Conservation (phyloP, 2,329 filamentous ascomycete species). For the Aureobasidium sp. region DNA sequence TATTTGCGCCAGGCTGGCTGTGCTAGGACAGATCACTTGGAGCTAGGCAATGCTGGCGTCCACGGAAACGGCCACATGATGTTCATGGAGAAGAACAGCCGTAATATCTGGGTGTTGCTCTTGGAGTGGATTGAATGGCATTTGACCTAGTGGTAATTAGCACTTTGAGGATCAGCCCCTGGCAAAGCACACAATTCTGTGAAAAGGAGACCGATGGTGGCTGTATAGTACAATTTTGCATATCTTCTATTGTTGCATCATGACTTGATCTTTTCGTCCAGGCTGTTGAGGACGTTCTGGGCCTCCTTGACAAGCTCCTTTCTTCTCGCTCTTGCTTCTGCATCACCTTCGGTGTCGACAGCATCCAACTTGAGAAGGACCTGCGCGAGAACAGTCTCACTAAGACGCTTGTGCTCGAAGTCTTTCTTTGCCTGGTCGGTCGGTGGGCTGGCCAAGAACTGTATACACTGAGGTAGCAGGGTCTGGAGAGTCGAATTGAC, state of each 20-base stretch:
- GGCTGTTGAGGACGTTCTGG: conserved; percentile 56
- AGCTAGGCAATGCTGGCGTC: conserved; percentile 39
- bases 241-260: not conserved
- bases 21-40: conserved; percentile 34
- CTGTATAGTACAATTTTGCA: not conserved
- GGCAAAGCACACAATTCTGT: not conserved
- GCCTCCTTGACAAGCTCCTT: conserved; percentile 69
- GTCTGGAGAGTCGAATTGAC: conserved; percentile 58
- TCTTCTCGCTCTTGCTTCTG: conserved; percentile 56
- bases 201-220: not conserved
- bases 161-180: no score
- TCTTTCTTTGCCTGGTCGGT: conserved; percentile 58
- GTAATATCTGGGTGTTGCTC: conserved; percentile 35
- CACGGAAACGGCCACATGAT: conserved; percentile 51
- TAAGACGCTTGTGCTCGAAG: conserved; percentile 68
- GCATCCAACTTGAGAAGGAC: conserved; percentile 70
- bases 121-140: conserved; percentile 28
- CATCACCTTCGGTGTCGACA: conserved; percentile 65
- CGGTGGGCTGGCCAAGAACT: conserved; percentile 58
- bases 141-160: not conserved
- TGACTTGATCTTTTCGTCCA: conserved; percentile 46
- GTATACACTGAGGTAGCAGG: conserved; percentile 57
- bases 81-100: conserved; percentile 49
- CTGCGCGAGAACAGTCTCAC: conserved; percentile 69
- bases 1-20: conserved; percentile 50